A percentile compares a stretch with the other conserved stretches of the same genome.
Evolutionary conservation across 768 basidiomycete species (phyloP).

Genomic region (Hydnum rufescens): DNA sequence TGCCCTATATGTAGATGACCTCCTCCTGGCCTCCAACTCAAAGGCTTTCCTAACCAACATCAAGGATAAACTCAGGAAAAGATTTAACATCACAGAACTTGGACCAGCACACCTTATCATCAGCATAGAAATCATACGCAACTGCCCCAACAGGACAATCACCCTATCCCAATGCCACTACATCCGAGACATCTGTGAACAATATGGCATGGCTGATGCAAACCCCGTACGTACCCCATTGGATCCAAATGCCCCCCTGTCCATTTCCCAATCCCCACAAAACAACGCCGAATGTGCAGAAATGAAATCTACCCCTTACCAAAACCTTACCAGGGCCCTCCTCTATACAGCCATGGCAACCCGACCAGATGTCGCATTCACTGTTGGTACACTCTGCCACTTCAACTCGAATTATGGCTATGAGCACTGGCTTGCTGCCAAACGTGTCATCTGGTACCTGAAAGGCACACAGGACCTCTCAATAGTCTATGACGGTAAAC

Average conservation of each 20-base stretch:
- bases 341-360: constrained; percentile 11
- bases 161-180: neutral
- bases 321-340: no score
- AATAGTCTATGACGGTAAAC: constrained; percentile 3
- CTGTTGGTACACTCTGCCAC: no score
- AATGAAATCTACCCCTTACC: no score
- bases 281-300: no score
- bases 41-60: neutral
- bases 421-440: no score
- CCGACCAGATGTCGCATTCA: constrained; percentile 12
- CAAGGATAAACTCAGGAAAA: constrained; percentile 11
- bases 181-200: neutral
- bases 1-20: constrained; percentile 2
- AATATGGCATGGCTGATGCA: neutral
- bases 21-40: neutral
- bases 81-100: constrained; percentile 15
- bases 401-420: no score
- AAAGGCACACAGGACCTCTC: no score
- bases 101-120: constrained; percentile 4
- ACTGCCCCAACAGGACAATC: neutral
- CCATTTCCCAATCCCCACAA: constrained; percentile 10
- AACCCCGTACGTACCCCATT: neutral
- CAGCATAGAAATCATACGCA: neutral
- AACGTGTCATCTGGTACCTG: no score
- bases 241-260: constrained; percentile 10